Evolutionary conservation across 805 yeast species (phyloP), one percentile per base, ranked within the genome.

Genomic region (Starmera amethionina): DNA sequence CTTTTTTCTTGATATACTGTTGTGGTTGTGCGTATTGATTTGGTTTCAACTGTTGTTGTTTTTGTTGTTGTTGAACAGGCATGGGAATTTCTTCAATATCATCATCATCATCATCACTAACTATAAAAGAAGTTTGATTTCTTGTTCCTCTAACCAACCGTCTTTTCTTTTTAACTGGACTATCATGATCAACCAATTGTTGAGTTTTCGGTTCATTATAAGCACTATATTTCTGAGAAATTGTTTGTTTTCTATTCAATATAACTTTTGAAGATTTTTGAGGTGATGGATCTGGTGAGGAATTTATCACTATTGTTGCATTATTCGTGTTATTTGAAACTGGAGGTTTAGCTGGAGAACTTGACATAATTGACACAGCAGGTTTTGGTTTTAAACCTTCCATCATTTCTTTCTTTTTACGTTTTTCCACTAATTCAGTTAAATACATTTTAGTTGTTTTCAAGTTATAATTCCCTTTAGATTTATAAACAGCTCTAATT

Each of bases 141-240:
- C 47, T 54, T 14, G 67, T 58, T 4, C 66, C 73, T 43, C 68
- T 60, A 2, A 68, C 65, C 18, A 67, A 51, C 34, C 60, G 59
- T 43, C 72, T 58, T 43, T 55, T 64, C 49, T 63, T 67, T 9
- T 50, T 35, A 40, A 44, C 37, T 36, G 47, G 37, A 33, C 55
- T 47, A 39, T 44, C 38, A 35, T 40, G 39, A 19, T 44, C 35
- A 38, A 31, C 36, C 9, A 29, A 27, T 5, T 35, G 37, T 5
- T 34, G 30, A 12, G 11, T 30, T 10, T 36, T 36, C 8, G 48
- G 35, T 41, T 51, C 40, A 46, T 55, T 50, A 48, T 47, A 22
- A 49, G 60, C 45, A 42, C 65, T 54, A 43, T 65, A 55, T 42
- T 51, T 55, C 40, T 55, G 63, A 43, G 59, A 54, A 30, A 66